Percentiles rank a stretch among this genome's conserved stretches.
Conservation (phyloP, 495 filamentous ascomycete genomes). For the Aspergillus egyptiacus region DNA sequence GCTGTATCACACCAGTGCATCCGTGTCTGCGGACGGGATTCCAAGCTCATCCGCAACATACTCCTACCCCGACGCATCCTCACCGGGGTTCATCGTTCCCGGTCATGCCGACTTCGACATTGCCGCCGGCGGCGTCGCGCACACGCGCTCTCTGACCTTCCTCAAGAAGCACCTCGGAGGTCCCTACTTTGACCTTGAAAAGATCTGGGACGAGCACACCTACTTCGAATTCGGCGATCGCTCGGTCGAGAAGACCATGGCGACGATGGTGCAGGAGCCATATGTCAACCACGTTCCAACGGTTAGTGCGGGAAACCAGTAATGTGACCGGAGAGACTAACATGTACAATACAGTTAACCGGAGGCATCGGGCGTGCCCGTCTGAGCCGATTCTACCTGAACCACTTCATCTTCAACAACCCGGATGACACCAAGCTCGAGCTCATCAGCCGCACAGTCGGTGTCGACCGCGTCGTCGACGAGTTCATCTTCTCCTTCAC, state of each 20-base stretch:
- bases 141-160: conserved; percentile 31
- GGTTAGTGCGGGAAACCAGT: conserved; percentile 20
- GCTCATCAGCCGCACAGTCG: conserved; percentile 64
- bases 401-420: conserved; percentile 70
- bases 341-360: conserved; percentile 46
- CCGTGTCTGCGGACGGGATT: neutral
- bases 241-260: conserved; percentile 42
- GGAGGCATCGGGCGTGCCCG: conserved; percentile 63
- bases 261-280: conserved; percentile 52
- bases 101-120: conserved; percentile 26
- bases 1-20: conserved; percentile 12
- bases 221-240: conserved; percentile 35
- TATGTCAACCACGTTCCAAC: conserved; percentile 57
- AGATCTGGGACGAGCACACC: conserved; percentile 54
- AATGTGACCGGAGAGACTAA: neutral
- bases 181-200: conserved; percentile 53
- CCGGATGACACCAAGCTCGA: conserved; percentile 59
- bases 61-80: conserved; percentile 21
- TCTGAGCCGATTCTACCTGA: conserved; percentile 60
- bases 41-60: conserved; percentile 7
- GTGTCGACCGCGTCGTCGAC: conserved; percentile 52
- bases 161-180: conserved; percentile 30
- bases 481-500: conserved; percentile 56
- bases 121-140: conserved; percentile 27
- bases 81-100: conserved; percentile 28